Base-by-base conservation (phyloP, 2,329 filamentous ascomycete genomes). In the Xylariaceae sp. region DNA sequence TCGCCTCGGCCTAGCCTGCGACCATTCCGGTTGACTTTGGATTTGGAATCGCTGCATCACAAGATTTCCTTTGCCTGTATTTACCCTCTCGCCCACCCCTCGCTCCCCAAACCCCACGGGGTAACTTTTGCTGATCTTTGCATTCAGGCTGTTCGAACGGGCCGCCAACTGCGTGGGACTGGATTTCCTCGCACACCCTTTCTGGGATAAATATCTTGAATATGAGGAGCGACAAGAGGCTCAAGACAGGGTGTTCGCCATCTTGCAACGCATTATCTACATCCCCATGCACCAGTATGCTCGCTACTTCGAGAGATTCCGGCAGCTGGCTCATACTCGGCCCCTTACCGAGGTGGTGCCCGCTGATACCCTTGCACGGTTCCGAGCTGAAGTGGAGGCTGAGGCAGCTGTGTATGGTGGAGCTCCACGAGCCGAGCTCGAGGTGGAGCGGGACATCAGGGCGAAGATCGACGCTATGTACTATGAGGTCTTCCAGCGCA, bases 201-300 rank as follows among this genome's bases (percentile, higher is more conserved):
- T 98, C 67, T 98, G 92, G 92, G 92, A 98, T 64, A 97, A 95
- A 66, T 98, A 95, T 58, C 79, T 98, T 48, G 92, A 97, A 60
- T 97, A 94, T 56, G 92, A 97, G 61, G 89, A 96, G 60, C 84
- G 89, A 2, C 73, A 90, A 46, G 88, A 95, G 55, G 80, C 84
- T 0, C 78, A 83, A 11, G 86, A 94, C 48, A 87, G 81, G 55
- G 86, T 96, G 38, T 94, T 94, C 53, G 79, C 78, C 28, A 87
- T 98, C 40, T 74, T 95, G 36, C 74, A 75, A 45, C 85, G 89
- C 38, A 76, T 96, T 40, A 85, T 95, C 38, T 78, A 85, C 55
- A 88, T 97, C 37, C 90, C 92, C 1, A 87, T 95, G 78, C 89
- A 97, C 59, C 88, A 96, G 59, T 97, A 96, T 68, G 84, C 87